These are phyloP conservation scores for Polyporus tsugae DNA, from an alignment of 1,284 basidiomycete species.

Conservation along the genomic window DNA sequence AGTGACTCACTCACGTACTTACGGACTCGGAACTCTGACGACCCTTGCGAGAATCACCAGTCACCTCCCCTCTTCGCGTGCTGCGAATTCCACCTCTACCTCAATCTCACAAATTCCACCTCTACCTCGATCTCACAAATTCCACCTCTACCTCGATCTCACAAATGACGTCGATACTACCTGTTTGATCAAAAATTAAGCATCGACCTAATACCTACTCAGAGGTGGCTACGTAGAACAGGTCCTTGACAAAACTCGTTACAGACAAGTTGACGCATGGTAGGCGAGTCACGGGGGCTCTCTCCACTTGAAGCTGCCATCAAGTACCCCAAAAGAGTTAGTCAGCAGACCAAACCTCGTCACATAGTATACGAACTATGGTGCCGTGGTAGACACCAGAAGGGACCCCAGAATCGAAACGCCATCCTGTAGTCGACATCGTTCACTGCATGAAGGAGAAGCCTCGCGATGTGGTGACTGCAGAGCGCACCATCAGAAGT, in stretches of 20 bases:
- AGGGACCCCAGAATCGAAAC: background rate
- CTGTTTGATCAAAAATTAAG: too few species aligned
- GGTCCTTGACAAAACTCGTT: too few species aligned
- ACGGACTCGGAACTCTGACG: too few species aligned
- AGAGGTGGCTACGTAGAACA: too few species aligned
- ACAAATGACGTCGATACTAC: too few species aligned
- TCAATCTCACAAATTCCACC: too few species aligned
- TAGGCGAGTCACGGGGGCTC: background rate
- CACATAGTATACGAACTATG: background rate
- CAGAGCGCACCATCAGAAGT: background rate
- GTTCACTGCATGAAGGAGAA: background rate
- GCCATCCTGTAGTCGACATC: background rate
- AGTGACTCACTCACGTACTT: background rate
- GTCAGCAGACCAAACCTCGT: slow-evolving; percentile 6
- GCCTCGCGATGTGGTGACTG: background rate
- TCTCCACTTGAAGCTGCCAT: background rate
- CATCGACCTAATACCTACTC: too few species aligned
- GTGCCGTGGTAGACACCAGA: background rate
- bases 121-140: too few species aligned
- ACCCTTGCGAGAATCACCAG: too few species aligned
- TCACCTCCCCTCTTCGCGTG: too few species aligned
- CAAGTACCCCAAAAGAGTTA: slow-evolving; percentile 1
- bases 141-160: too few species aligned
- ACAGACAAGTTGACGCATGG: background rate
- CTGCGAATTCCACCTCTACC: too few species aligned